Percentiles rank a stretch among this genome's conserved stretches.
Evolutionary conservation across 2,329 filamentous ascomycete species (phyloP).

Genomic region (Bipolaris sorokiniana): DNA sequence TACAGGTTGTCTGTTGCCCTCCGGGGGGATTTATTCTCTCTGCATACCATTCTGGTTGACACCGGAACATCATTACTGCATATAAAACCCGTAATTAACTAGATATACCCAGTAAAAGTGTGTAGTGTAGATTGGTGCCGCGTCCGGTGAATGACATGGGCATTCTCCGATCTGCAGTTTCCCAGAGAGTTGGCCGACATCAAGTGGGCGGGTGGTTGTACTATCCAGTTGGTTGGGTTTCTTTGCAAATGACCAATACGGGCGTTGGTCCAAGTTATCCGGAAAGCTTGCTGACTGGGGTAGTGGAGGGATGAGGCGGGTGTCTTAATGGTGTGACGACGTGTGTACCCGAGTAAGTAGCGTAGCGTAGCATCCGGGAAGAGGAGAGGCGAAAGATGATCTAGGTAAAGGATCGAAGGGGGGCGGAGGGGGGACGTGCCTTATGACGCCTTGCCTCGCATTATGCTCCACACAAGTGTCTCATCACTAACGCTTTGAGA

Average conservation of each 20-base stretch:
- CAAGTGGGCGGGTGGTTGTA: neutral
- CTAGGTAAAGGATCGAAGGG: constrained; percentile 9
- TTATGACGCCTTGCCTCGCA: constrained; percentile 1
- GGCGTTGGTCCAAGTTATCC: neutral
- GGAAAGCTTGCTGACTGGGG: neutral
- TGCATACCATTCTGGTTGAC: constrained; percentile 16
- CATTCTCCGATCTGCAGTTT: constrained; percentile 3
- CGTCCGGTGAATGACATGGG: constrained; percentile 4
- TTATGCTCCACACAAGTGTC: neutral
- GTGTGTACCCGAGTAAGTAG: constrained; percentile 16
- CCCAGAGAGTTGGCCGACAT: neutral
- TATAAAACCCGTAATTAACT: constrained; percentile 5
- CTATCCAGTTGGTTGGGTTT: neutral
- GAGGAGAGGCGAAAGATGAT: constrained; percentile 31
- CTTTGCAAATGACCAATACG: neutral
- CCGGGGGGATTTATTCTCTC: neutral
- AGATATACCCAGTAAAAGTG: neutral
- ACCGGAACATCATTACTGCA: constrained; percentile 16
- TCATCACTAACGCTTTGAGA: constrained; percentile 4
- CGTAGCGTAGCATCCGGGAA: constrained; percentile 22
- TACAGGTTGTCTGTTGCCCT: neutral
- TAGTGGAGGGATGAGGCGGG: constrained; percentile 20
- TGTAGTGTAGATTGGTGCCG: constrained; percentile 4
- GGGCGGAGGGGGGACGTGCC: constrained; percentile 16
- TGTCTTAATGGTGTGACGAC: constrained; percentile 23